Conservation (phyloP, 495 filamentous ascomycete species). For the Penicillium pancosmium region DNA sequence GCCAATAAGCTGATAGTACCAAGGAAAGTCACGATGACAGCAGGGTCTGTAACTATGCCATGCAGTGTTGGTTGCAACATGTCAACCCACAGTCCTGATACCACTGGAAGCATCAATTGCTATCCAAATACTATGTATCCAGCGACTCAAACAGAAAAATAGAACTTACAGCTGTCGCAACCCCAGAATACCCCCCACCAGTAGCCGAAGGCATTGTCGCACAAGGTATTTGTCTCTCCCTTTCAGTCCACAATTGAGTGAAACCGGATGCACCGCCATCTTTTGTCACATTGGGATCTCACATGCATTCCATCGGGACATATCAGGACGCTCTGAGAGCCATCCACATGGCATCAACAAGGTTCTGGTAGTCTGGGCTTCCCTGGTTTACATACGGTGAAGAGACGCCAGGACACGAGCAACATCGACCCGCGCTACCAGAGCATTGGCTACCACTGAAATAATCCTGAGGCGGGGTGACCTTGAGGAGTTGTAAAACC, state of each 20-base stretch:
- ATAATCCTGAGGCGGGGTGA: background rate
- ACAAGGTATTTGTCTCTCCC: conserved; percentile 10
- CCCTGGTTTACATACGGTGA: background rate
- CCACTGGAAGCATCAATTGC: background rate
- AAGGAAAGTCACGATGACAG: background rate
- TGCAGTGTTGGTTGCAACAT: background rate
- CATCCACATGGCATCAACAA: conserved; percentile 17
- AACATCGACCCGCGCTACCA: background rate
- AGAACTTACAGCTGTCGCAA: conserved; percentile 4
- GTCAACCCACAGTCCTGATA: background rate
- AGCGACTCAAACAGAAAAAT: background rate
- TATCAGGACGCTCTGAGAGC: conserved; percentile 1
- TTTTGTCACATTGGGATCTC: conserved; percentile 10
- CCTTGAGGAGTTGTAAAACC: background rate
- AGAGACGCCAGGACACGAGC: conserved; percentile 7
- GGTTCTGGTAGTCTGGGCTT: conserved; percentile 6
- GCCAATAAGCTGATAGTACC: too few species aligned
- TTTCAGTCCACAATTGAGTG: conserved; percentile 6
- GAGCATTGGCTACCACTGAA: background rate
- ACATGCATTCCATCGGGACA: conserved; percentile 8
- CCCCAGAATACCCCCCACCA: conserved; percentile 15
- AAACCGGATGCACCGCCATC: conserved; percentile 11
- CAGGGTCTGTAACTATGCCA: background rate
- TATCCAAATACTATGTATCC: background rate
- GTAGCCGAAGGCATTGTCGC: conserved; percentile 7